Percentiles rank a stretch among this genome's conserved stretches.
Conservation (phyloP, 371 early-diverging fungal genomes). For the Apophysomyces sp. region DNA sequence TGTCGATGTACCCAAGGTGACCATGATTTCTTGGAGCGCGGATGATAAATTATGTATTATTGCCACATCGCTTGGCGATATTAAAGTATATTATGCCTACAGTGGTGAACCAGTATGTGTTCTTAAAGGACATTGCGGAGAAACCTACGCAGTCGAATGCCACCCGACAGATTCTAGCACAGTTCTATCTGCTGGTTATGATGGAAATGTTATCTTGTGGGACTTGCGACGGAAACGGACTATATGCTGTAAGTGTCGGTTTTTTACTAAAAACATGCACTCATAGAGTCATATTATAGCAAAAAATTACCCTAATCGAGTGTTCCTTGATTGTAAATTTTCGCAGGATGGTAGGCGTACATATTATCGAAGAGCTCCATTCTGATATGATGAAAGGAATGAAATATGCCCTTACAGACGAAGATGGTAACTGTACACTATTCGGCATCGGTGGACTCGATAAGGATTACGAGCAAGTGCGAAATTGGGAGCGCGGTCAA, state of each 20-base stretch:
- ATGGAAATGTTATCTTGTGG: conserved; percentile 86
- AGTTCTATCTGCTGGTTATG: conserved; percentile 81
- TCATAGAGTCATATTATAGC: too few species aligned
- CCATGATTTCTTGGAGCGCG: conserved; percentile 60
- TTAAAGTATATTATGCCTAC: conserved; percentile 61
- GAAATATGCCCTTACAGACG: conserved; percentile 69
- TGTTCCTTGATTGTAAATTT: conserved; percentile 54
- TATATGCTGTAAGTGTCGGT: conserved; percentile 17
- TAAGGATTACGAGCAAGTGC: conserved; percentile 58
- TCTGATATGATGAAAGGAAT: conserved; percentile 26
- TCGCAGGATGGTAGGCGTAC: conserved; percentile 45
- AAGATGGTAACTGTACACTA: conserved; percentile 66
- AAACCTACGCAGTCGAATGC: conserved; percentile 73
- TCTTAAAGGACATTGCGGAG: conserved; percentile 61
- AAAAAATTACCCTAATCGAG: conserved; percentile 28
- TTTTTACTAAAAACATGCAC: too few species aligned
- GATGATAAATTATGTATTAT: conserved; percentile 63
- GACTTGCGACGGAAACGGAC: conserved; percentile 40
- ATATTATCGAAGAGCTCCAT: neutral
- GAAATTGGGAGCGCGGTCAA: conserved; percentile 67
- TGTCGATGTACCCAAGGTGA: conserved; percentile 36
- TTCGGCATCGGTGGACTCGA: conserved; percentile 64
- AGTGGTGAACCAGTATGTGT: conserved; percentile 56
- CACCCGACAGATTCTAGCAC: conserved; percentile 74
- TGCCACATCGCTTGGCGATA: conserved; percentile 61